Percentiles rank a stretch among this genome's conserved stretches.
Conservation (phyloP, 2,329 filamentous ascomycete genomes). For the Purpureocillium takamizusanense region DNA sequence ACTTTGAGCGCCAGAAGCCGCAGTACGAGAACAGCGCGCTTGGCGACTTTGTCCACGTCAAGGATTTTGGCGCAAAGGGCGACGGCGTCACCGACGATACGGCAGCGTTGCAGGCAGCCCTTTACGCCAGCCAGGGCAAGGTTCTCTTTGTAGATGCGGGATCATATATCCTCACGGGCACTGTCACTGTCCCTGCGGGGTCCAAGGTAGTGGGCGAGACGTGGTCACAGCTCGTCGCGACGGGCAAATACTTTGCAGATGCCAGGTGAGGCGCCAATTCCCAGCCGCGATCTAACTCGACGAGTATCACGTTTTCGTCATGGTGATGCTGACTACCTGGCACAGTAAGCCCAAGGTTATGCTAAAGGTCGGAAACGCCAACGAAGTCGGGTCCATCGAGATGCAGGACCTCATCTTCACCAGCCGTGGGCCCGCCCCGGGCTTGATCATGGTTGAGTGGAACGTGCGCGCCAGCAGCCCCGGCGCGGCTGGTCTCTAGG, state of each 20-base stretch:
- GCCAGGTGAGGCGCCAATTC: not conserved
- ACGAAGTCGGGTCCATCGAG: conserved; percentile 56
- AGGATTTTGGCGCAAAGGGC: conserved; percentile 28
- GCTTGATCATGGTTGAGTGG: conserved; percentile 64
- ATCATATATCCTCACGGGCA: conserved; percentile 28
- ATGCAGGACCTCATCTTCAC: conserved; percentile 62
- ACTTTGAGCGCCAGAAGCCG: conserved; percentile 42
- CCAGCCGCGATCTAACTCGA: too few species aligned
- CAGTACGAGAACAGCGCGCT: conserved; percentile 31
- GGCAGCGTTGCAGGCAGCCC: conserved; percentile 33
- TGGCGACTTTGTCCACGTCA: conserved; percentile 10
- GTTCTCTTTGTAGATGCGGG: conserved; percentile 29
- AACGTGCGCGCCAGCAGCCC: conserved; percentile 20
- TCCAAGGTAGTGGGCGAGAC: conserved; percentile 26
- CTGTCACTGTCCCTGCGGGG: conserved; percentile 22
- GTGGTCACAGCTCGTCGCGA: conserved; percentile 18
- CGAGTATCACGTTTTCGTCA: too few species aligned
- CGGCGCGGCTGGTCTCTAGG: conserved; percentile 37
- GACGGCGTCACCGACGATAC: conserved; percentile 48
- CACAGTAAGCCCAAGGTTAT: conserved; percentile 42
- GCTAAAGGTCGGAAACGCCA: conserved; percentile 53
- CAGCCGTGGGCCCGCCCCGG: conserved; percentile 55
- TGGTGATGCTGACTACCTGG: not conserved
- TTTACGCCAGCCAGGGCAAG: conserved; percentile 26
- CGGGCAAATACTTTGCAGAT: conserved; percentile 10